A percentile compares a stretch with the other conserved stretches of the same genome.
These are phyloP conservation scores for Pezicula carpinea DNA, from an alignment of 2,329 filamentous ascomycete species.

Conservation along the genomic window DNA sequence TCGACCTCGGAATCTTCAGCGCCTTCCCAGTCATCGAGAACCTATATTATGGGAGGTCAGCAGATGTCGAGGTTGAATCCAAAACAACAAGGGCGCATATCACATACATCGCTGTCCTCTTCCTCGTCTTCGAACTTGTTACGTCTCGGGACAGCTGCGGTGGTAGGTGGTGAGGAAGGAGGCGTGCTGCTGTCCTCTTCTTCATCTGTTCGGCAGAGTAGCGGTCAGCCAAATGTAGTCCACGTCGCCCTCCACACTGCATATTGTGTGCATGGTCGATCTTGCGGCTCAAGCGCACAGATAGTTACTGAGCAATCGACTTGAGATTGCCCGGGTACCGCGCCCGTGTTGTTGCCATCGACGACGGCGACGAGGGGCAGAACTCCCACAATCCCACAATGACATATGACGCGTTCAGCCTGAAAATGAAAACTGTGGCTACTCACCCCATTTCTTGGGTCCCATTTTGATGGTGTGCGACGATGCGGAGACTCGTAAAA, in stretches of 20 bases:
- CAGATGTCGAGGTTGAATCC: no score
- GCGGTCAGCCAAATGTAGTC: conserved; percentile 23
- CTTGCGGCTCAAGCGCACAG: conserved; percentile 9
- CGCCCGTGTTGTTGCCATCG: background rate
- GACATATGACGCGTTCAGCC: background rate
- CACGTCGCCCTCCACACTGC: conserved; percentile 15
- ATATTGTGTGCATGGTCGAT: conserved; percentile 18
- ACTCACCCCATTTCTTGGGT: conserved; percentile 31
- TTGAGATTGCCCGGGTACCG: background rate
- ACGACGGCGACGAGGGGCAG: conserved; percentile 2
- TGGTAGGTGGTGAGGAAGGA: conserved; percentile 27
- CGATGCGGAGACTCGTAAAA: background rate
- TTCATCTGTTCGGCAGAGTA: conserved; percentile 28
- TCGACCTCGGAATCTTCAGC: conserved; percentile 96
- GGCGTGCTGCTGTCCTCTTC: conserved; percentile 47
- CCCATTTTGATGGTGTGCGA: conserved; percentile 18
- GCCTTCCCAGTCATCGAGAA: conserved; percentile 94
- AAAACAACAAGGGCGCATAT: no score
- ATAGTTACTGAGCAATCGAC: conserved; percentile 3
- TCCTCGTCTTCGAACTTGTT: conserved; percentile 92
- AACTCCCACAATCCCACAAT: background rate
- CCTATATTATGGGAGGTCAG: conserved; percentile 41
- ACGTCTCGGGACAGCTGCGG: conserved; percentile 19
- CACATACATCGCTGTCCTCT: conserved; percentile 69
- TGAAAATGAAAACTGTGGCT: conserved; percentile 16